A percentile compares a stretch with the other conserved stretches of the same genome.
Conservation (phyloP, 495 filamentous ascomycete genomes). For the Elaphomyces granulatus region DNA sequence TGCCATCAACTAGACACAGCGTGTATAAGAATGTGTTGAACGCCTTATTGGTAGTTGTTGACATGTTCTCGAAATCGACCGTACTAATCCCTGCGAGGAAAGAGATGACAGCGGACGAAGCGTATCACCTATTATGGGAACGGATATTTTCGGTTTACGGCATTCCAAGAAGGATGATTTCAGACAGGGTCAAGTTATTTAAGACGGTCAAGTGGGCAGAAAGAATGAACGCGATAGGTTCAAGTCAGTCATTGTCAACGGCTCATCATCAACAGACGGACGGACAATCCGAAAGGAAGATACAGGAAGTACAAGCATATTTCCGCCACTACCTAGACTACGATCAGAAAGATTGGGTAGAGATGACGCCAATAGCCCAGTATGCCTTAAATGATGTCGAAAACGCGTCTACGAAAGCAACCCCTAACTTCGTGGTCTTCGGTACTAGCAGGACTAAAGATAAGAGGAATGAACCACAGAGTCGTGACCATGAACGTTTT, state of each 20-base stretch:
- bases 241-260: neutral
- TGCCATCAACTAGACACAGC: no score
- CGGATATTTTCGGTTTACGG: neutral
- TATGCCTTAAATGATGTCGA: neutral
- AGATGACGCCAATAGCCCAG: neutral
- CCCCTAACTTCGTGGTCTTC: no score
- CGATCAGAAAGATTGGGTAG: neutral
- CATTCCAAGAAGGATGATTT: neutral
- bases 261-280: slow-evolving; percentile 9
- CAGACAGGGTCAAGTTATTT: neutral
- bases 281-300: slow-evolving; percentile 7
- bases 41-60: neutral
- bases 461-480: no score
- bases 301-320: neutral
- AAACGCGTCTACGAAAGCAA: no score
- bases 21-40: no score
- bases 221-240: neutral
- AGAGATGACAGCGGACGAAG: neutral
- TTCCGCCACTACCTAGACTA: neutral
- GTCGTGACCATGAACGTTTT: no score
- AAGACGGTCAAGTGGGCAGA: neutral
- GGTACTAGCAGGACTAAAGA: no score
- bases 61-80: neutral
- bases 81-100: neutral
- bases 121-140: neutral